Conservation (phyloP, 805 yeast genomes). For the Ogataea trehaloabstinens region DNA sequence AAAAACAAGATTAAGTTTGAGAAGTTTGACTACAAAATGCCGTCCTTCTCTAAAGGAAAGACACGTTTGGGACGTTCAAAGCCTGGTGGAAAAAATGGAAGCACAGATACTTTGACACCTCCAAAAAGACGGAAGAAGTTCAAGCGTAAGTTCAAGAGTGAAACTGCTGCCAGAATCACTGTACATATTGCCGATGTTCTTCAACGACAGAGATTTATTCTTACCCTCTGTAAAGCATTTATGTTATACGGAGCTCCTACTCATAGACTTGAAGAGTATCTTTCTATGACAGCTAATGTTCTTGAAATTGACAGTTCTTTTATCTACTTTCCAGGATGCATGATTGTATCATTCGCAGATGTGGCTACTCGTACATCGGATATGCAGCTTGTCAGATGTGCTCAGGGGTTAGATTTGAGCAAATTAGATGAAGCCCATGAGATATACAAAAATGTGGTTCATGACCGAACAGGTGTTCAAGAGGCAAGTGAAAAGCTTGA, state of each 20-base stretch:
- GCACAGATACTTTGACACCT: constrained; percentile 6
- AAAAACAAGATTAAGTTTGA: constrained; percentile 10
- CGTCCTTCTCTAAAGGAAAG: constrained; percentile 18
- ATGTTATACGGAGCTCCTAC: constrained; percentile 97
- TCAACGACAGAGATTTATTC: constrained; percentile 82
- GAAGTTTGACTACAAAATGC: constrained; percentile 14
- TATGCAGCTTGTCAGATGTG: constrained; percentile 81
- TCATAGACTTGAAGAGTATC: constrained; percentile 88
- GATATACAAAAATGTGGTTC: constrained; percentile 85
- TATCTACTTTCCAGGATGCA: constrained; percentile 90
- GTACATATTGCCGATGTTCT: constrained; percentile 89
- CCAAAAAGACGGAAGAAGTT: constrained; percentile 24
- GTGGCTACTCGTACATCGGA: constrained; percentile 93
- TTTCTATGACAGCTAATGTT: constrained; percentile 89
- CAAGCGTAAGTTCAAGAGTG: constrained; percentile 34
- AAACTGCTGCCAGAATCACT: constrained; percentile 70
- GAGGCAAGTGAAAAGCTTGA: constrained; percentile 78
- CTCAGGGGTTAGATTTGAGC: constrained; percentile 83
- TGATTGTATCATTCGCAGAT: constrained; percentile 93
- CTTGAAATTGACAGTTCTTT: constrained; percentile 92
- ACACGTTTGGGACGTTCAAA: neutral
- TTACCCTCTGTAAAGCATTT: constrained; percentile 81
- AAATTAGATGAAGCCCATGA: constrained; percentile 80
- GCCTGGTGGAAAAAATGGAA: neutral
- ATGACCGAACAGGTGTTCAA: constrained; percentile 83